Evolutionary conservation across 2,329 filamentous ascomycete genomes (phyloP), one percentile per base, ranked within the genome.

Genomic region (Exophiala spinifera): DNA sequence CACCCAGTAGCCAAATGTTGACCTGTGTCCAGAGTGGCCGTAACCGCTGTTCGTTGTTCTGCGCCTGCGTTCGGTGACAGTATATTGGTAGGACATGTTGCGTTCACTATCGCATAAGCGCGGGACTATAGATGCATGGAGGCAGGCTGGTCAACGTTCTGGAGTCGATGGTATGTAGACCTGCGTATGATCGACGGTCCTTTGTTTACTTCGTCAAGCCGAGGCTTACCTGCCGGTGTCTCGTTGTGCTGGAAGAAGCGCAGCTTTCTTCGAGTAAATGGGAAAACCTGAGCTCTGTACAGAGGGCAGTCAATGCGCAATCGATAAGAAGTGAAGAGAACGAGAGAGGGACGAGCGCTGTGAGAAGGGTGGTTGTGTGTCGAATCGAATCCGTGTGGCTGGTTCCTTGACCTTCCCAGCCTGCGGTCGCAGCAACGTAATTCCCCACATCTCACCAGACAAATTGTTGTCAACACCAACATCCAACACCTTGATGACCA

Each of bases 1-100:
- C 56, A 96, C 83, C 89, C 91, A 96, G 74, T 95, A 92, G 67
- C 86, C 74, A 61, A 76, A 64, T 33, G 71, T 66, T 15, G 74
- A 74, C 31, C 72, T 69, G 51, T 66, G 64, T 19, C 73, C 70
- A 8, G 70, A 69, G 42, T 71, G 65, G 66, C 72, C 72, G 65
- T 75, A 75, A 46, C 71, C 71, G 51, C 56, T 45, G 36, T 45
- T 56, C 3, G 55, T 49, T 8, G 59, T 58, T 33, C 57, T 53
- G n/a, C 59, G 53, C 44, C 59, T 58, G 46, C 60, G 60, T 51
- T 64, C 60, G 11, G 53, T 61, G 23, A 62, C 60, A 21, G 50
- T 62, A 31, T 62, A 62, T 36, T 59, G 55, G 55, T 60, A 60
- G 28, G 60, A 62, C 60, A 62, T 62, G 20, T 31, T 28, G 39